phyloP scores from a whole-genome alignment of 176 grass and related monocot genomes.

The Eremochloa ophiuroides region DNA sequence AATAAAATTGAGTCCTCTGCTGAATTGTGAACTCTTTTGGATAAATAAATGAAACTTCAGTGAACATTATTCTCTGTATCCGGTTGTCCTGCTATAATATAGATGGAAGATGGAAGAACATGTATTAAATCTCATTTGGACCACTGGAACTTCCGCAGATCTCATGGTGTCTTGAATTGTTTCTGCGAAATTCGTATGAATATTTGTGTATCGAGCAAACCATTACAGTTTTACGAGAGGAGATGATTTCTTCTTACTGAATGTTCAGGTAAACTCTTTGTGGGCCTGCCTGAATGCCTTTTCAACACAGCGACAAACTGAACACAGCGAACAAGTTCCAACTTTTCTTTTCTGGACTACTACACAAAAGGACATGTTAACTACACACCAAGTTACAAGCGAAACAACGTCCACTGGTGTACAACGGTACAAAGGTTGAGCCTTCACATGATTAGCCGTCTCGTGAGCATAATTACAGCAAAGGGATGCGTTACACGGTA shows the following conservation, averaged over 20 bases:
- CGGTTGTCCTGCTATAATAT: background rate
- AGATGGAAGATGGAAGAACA: background rate
- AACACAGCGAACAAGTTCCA: too few relatives aligned
- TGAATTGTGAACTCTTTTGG: background rate
- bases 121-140: background rate
- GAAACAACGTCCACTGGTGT: background rate
- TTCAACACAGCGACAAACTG: background rate
- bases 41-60: background rate
- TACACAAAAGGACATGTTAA: slow-evolving; percentile 3
- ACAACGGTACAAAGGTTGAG: slow-evolving; percentile 1
- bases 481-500: background rate
- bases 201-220: background rate
- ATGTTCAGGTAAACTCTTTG: too few relatives aligned
- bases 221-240: background rate
- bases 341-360: background rate
- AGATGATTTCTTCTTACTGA: background rate
- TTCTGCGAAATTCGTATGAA: background rate
- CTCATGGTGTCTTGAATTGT: background rate
- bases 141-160: background rate
- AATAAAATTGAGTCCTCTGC: background rate
- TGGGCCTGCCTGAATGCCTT: background rate
- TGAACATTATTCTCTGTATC: background rate
- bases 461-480: slow-evolving; percentile 21
- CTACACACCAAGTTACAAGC: background rate
- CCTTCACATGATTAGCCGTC: slow-evolving; percentile 20